phyloP scores from a whole-genome alignment of 2,329 filamentous ascomycete genomes.

The Saccharata proteae region DNA sequence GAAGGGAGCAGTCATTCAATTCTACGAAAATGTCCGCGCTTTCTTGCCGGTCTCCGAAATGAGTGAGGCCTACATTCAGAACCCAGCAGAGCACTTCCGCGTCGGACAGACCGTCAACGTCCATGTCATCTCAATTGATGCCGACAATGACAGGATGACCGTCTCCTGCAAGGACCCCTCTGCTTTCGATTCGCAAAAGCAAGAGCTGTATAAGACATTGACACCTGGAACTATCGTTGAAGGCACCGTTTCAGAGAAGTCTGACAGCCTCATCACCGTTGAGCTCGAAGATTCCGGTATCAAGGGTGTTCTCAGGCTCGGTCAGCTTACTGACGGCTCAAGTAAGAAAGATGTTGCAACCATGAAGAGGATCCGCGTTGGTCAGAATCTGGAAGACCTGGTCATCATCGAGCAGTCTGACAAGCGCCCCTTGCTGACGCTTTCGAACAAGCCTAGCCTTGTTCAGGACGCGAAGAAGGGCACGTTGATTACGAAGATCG shows the following conservation, averaged over 20 bases:
- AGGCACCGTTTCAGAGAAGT: conserved; percentile 48
- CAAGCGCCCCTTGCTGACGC: conserved; percentile 58
- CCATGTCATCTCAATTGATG: conserved; percentile 70
- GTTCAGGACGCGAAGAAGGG: conserved; percentile 61
- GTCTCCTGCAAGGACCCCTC: conserved; percentile 90
- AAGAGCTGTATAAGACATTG: conserved; percentile 58
- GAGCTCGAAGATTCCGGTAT: conserved; percentile 63
- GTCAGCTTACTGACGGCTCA: conserved; percentile 78
- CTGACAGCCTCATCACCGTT: conserved; percentile 40
- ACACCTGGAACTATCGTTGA: conserved; percentile 62
- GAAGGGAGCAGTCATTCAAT: conserved; percentile 79
- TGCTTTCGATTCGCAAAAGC: conserved; percentile 66
- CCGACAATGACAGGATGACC: conserved; percentile 57
- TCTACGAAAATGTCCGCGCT: conserved; percentile 71
- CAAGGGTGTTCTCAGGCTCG: conserved; percentile 63
- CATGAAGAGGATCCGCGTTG: conserved; percentile 70
- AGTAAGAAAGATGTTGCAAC: conserved; percentile 63
- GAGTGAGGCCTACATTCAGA: conserved; percentile 91
- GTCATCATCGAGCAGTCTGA: conserved; percentile 78
- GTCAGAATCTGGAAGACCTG: conserved; percentile 71
- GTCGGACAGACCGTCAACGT: conserved; percentile 85
- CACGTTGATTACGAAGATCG: conserved; percentile 59
- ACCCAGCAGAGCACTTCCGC: conserved; percentile 81
- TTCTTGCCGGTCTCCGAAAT: conserved; percentile 93
- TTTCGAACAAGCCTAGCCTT: conserved; percentile 76